These are phyloP conservation scores for Mycosarcoma maydis DNA, from an alignment of 1,284 basidiomycete species.

Conservation along the genomic window DNA sequence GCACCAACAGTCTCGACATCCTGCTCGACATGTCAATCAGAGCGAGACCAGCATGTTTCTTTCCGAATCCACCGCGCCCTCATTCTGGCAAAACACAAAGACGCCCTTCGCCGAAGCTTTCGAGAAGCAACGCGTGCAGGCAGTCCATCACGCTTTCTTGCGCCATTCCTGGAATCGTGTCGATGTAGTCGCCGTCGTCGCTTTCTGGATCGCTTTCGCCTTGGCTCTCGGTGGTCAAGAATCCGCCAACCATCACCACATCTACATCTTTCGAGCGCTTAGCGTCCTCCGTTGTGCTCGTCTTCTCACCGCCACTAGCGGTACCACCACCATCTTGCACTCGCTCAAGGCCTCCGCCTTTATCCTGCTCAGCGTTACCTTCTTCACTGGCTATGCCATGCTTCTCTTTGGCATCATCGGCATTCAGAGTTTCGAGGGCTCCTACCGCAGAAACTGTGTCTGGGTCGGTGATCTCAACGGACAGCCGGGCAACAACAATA, in stretches of 20 bases:
- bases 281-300: slow-evolving; percentile 86
- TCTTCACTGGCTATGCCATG: slow-evolving; percentile 91
- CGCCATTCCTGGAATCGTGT: slow-evolving; percentile 94
- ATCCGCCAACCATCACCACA: slow-evolving; percentile 73
- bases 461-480: slow-evolving; percentile 57
- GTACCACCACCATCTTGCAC: slow-evolving; percentile 92
- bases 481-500: slow-evolving; percentile 54
- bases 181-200: slow-evolving; percentile 83
- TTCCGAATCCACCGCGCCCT: slow-evolving; percentile 32
- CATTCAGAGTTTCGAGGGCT: slow-evolving; percentile 65
- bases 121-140: slow-evolving; percentile 65
- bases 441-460: slow-evolving; percentile 62
- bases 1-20: slow-evolving; percentile 11
- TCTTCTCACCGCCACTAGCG: slow-evolving; percentile 85
- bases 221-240: slow-evolving; percentile 78
- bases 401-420: slow-evolving; percentile 77
- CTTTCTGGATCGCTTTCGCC: slow-evolving; percentile 80
- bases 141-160: slow-evolving; percentile 74
- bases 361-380: slow-evolving; percentile 84
- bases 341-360: slow-evolving; percentile 91
- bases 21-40: slow-evolving; percentile 30
- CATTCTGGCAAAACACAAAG: slow-evolving; percentile 44
- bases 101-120: slow-evolving; percentile 70
- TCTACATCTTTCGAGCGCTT: slow-evolving; percentile 88
- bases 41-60: slow-evolving; percentile 43